phyloP scores from a whole-genome alignment of 1,284 basidiomycete genomes.

The Clitocybe nebularis region DNA sequence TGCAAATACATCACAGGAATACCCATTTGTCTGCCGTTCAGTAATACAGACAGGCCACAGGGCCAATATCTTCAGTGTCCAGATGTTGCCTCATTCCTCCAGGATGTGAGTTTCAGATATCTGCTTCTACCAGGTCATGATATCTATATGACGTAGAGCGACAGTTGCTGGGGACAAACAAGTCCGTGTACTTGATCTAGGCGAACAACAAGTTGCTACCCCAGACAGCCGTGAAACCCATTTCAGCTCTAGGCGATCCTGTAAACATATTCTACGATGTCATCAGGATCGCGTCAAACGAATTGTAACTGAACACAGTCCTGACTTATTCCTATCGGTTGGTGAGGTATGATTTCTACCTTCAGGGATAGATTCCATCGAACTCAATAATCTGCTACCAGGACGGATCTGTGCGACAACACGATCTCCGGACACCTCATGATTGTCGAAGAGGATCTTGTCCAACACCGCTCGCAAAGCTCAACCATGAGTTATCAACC shows the following conservation, averaged over 20 bases:
- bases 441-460: conserved; percentile 51
- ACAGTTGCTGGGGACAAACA: conserved; percentile 79
- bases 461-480: conserved; percentile 63
- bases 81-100: conserved; percentile 75
- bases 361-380: conserved; percentile 3
- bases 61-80: conserved; percentile 85
- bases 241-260: conserved; percentile 42
- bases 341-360: conserved; percentile 53
- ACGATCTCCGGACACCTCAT: conserved; percentile 77
- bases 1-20: conserved; percentile 53
- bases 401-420: conserved; percentile 67
- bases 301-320: conserved; percentile 79
- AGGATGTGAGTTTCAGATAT: conserved; percentile 46
- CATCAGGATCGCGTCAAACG: conserved; percentile 73
- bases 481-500: conserved; percentile 59
- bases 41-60: conserved; percentile 78
- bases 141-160: conserved; percentile 38
- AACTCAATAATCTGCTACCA: conserved; percentile 16
- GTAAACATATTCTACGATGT: conserved; percentile 59
- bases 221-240: conserved; percentile 26
- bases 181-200: conserved; percentile 81
- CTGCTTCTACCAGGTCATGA: conserved; percentile 1
- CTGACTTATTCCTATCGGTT: conserved; percentile 82
- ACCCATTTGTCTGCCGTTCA: conserved; percentile 61
- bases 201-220: conserved; percentile 36